A percentile compares a stretch with the other conserved stretches of the same genome.
phyloP scores from a whole-genome alignment of 352 stramenopile species.

The Pythium monospermum region DNA sequence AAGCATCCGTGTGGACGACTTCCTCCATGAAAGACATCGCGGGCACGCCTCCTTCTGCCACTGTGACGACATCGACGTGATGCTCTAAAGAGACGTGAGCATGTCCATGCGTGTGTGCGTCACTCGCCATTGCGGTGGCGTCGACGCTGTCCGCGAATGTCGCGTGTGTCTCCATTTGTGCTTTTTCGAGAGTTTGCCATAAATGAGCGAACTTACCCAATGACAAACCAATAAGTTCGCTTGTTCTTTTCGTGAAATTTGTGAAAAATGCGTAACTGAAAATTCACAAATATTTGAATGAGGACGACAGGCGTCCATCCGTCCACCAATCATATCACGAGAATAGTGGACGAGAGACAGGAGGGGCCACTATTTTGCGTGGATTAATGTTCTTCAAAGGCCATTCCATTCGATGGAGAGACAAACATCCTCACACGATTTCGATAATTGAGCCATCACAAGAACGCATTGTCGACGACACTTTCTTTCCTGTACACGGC shows the following conservation, averaged over 20 bases:
- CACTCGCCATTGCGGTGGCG: neutral
- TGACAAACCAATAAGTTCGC: neutral
- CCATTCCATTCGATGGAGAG: conserved; percentile 5
- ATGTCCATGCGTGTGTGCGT: conserved; percentile 2
- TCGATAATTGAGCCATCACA: conserved; percentile 11
- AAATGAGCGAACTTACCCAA: conserved; percentile 1
- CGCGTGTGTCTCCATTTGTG: conserved; percentile 6
- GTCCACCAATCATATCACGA: conserved; percentile 12
- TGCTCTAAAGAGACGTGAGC: neutral
- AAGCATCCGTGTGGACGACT: no score
- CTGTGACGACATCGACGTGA: neutral
- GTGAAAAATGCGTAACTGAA: no score
- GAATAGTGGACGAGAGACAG: conserved; percentile 7
- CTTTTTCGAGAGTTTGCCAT: neutral
- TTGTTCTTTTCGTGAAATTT: neutral
- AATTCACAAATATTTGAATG: no score
- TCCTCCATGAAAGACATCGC: no score
- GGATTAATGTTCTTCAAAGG: conserved; percentile 18
- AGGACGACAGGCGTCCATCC: no score
- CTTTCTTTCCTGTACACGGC: conserved; percentile 2
- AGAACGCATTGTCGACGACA: no score
- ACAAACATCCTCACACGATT: no score
- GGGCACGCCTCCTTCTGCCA: no score
- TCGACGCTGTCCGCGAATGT: neutral
- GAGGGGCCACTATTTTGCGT: conserved; percentile 12